Conservation (phyloP, 257 asterid genomes). For the Mitragyna speciosa region DNA sequence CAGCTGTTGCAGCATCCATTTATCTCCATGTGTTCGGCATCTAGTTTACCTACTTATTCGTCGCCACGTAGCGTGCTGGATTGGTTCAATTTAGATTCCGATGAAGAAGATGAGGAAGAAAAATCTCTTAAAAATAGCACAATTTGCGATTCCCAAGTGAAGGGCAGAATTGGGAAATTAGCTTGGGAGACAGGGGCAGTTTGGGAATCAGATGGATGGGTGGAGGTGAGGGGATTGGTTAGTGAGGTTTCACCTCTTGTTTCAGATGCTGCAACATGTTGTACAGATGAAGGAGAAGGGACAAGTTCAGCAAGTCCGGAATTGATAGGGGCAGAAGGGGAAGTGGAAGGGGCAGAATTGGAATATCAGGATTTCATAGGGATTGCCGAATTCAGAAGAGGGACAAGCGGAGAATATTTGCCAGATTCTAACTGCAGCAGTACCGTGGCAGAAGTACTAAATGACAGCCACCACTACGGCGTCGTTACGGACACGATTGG, state of each 20-base stretch:
- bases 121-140: neutral
- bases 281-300: conserved; percentile 27
- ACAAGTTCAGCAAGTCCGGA: conserved; percentile 18
- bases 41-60: neutral
- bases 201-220: conserved; percentile 60
- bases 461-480: neutral
- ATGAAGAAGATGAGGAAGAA: conserved; percentile 25
- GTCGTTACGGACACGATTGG: neutral
- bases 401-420: conserved; percentile 20
- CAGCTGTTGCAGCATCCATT: conserved; percentile 63
- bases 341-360: conserved; percentile 4
- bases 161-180: conserved; percentile 40
- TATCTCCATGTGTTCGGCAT: conserved; percentile 24
- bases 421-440: conserved; percentile 7
- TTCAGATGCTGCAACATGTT: neutral
- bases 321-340: conserved; percentile 14
- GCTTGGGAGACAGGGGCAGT: conserved; percentile 29
- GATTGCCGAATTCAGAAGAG: conserved; percentile 14
- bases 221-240: conserved; percentile 36
- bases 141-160: conserved; percentile 9
- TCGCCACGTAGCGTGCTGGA: conserved; percentile 65
- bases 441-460: neutral
- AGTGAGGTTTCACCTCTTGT: conserved; percentile 1
- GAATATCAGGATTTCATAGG: conserved; percentile 22
- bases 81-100: conserved; percentile 29